Percentiles rank a stretch among this genome's conserved stretches.
Evolutionary conservation across 116 monocot species (phyloP).

Genomic region (Phalaenopsis hybrid): DNA sequence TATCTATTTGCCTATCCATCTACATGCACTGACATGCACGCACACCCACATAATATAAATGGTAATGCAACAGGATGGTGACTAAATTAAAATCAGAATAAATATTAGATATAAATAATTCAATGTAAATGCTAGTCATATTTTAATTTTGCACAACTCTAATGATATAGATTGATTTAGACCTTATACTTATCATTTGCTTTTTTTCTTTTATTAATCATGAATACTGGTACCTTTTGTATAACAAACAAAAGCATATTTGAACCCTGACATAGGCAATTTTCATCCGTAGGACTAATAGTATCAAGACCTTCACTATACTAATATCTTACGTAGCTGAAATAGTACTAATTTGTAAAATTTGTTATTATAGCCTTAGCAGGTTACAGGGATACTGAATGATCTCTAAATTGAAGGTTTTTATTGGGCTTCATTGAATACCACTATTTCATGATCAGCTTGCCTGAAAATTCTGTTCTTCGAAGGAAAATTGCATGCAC

Average conservation of each 20-base stretch:
- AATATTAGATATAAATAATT: neutral
- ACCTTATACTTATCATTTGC: too few species aligned
- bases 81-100: neutral
- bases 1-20: too few species aligned
- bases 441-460: too few species aligned
- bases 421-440: neutral
- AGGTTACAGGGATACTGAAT: neutral
- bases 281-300: neutral
- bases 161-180: neutral
- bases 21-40: too few species aligned
- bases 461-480: too few species aligned
- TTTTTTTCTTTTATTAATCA: neutral
- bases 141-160: neutral
- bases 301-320: neutral
- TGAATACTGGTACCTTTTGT: neutral
- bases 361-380: neutral
- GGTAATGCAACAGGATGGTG: neutral
- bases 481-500: too few species aligned
- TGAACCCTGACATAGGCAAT: neutral
- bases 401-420: neutral
- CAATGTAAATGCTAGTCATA: neutral
- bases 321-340: neutral
- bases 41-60: too few species aligned
- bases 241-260: neutral
- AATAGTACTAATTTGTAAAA: neutral